Conservation (phyloP, 192 early-diverging fungal genomes). For the Gigaspora rosea region DNA sequence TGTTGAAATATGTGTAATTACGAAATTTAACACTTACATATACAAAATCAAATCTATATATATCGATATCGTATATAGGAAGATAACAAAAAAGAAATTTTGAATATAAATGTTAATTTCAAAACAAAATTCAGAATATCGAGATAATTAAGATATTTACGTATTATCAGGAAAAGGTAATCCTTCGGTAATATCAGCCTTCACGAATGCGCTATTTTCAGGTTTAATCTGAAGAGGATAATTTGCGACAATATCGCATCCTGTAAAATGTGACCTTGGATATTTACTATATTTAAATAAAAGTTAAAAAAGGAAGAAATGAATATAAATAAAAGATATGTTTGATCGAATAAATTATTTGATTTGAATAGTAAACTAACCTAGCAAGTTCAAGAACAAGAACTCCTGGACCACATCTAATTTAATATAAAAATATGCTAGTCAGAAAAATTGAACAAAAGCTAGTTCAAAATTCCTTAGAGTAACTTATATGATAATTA, state of each 20-base stretch:
- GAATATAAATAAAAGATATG: not conserved
- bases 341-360: not conserved
- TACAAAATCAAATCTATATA: slow-evolving; percentile 38
- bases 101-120: no score
- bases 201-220: slow-evolving; percentile 36
- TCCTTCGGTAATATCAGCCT: slow-evolving; percentile 31
- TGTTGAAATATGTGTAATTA: no score
- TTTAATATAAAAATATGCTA: not conserved
- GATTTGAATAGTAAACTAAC: not conserved
- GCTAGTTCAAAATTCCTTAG: no score
- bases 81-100: no score
- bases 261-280: slow-evolving; percentile 31
- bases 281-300: not conserved
- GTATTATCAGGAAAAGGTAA: slow-evolving; percentile 32
- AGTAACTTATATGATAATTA: not conserved
- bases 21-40: not conserved
- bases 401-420: slow-evolving; percentile 9
- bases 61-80: no score
- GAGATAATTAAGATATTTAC: no score
- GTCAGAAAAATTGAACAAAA: not conserved
- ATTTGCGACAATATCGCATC: slow-evolving; percentile 41
- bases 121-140: no score
- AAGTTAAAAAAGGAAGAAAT: not conserved
- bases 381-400: not conserved
- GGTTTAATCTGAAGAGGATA: slow-evolving; percentile 42